Base-by-base conservation (phyloP, 805 yeast genomes). In the Candida pseudofarinosa region DNA sequence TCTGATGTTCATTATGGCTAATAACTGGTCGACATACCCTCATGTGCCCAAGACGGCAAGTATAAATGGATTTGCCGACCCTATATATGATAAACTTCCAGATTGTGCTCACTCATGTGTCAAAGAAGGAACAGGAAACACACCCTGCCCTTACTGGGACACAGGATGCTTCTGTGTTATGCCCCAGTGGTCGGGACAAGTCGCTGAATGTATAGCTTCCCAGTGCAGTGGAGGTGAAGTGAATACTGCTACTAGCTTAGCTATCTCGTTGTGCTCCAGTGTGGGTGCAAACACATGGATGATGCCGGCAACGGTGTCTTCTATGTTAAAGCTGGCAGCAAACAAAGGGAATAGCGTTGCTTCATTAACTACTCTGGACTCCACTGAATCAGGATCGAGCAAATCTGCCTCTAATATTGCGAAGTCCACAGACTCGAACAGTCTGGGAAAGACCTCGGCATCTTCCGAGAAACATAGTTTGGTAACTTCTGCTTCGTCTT, bases 71-170 rank as follows among this genome's bases (percentile, higher is more conserved):
- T 74, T 73, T 44, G 76, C 77, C 16, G 78, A 73, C 52, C 71
- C 71, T 7, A 63, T 73, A 40, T 62, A 59, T 43, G 52, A 49
- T 19, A 41, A 49, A 4, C 54, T 73, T 20, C 78, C 79, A 20
- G 37, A 51, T 1, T 74, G 78, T 56, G 79, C 78, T 32, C 45
- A 56, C 41, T 48, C 56, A 3, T 73, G 79, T 56, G 74, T 67
- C 14, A 54, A 65, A 38, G 54, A 57, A 26, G 52, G 60, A 19
- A 62, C 68, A 10, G 56, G 60, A 30, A 70, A 65, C 40, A 74
- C 79, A 4, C 77, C 77, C 17, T 73, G 79, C 49, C 79, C 79
- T 37, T 71, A 73, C 54, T 73, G 77, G 77, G 78, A 73, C 49
- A 69, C 77, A 20, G 78, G 78, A 6, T 73, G 78, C 47, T 61